Conservation (phyloP, 1,284 basidiomycete genomes). For the Lentinula novae-zelandiae region DNA sequence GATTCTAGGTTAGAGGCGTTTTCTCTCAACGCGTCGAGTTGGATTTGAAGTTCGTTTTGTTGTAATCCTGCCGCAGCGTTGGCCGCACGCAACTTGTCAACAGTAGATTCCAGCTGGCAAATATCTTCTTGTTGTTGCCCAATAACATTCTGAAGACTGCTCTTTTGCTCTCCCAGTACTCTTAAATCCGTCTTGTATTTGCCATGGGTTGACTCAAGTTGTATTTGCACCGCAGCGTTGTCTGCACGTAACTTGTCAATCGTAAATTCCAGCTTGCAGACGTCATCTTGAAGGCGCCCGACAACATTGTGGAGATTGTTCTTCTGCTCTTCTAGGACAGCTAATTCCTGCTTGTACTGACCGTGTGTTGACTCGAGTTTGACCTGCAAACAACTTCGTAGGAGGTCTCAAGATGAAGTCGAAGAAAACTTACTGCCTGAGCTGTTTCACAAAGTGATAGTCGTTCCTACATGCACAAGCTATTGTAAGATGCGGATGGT, state of each 20-base stretch:
- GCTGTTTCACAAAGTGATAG: slow-evolving; percentile 21
- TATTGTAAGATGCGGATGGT: slow-evolving; percentile 6
- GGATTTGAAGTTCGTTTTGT: background rate
- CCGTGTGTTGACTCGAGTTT: slow-evolving; percentile 24
- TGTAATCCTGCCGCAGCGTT: background rate
- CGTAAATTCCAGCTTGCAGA: slow-evolving; percentile 1
- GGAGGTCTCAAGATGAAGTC: background rate
- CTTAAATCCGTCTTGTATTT: slow-evolving; percentile 20
- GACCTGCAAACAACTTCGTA: slow-evolving; percentile 14
- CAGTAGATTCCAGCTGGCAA: slow-evolving; percentile 2
- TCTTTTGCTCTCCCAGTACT: slow-evolving; percentile 13
- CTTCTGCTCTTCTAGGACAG: slow-evolving; percentile 14
- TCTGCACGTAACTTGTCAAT: slow-evolving; percentile 4
- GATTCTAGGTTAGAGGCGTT: background rate
- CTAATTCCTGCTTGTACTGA: slow-evolving; percentile 21
- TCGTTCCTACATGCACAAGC: slow-evolving; percentile 20
- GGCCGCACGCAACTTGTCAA: slow-evolving; percentile 4
- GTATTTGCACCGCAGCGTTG: background rate
- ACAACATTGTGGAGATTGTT: slow-evolving; percentile 1
- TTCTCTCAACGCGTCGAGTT: background rate
- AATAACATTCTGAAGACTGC: background rate
- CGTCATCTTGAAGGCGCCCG: background rate
- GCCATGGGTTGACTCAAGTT: slow-evolving; percentile 23
- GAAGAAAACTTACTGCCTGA: slow-evolving; percentile 15
- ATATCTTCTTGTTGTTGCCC: background rate